A percentile compares a stretch with the other conserved stretches of the same genome.
Evolutionary conservation across 805 yeast species (phyloP).

Genomic region (Wickerhamiella australiensis): DNA sequence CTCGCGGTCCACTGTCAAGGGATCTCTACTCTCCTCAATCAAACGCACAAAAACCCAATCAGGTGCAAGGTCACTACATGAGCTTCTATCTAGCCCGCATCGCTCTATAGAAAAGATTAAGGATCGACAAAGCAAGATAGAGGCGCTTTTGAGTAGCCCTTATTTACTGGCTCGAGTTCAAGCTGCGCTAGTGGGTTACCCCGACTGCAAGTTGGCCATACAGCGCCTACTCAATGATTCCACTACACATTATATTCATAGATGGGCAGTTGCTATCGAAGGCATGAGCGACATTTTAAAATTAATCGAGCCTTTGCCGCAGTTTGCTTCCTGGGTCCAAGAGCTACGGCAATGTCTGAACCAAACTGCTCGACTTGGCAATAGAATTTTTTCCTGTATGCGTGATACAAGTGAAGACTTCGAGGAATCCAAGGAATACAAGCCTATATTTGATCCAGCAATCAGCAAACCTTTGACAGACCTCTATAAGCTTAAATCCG

Average conservation of each 20-base stretch:
- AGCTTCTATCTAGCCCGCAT: constrained; percentile 77
- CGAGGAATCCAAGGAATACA: neutral
- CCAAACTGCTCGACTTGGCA: neutral
- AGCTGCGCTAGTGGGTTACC: constrained; percentile 46
- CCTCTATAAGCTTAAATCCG: neutral
- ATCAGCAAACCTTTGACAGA: neutral
- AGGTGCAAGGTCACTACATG: constrained; percentile 55
- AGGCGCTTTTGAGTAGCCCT: neutral
- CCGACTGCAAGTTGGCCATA: constrained; percentile 31
- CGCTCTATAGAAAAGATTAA: constrained; percentile 44
- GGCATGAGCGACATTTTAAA: constrained; percentile 27
- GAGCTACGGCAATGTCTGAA: neutral
- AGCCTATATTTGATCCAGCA: neutral
- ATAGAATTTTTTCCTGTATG: neutral
- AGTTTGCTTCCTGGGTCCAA: neutral
- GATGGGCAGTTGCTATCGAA: constrained; percentile 34
- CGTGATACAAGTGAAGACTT: neutral
- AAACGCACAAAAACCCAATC: constrained; percentile 6
- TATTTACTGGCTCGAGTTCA: constrained; percentile 32
- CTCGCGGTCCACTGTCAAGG: neutral
- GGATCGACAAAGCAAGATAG: constrained; percentile 43
- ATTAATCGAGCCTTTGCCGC: neutral
- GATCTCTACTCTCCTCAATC: neutral
- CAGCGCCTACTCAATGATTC: constrained; percentile 34
- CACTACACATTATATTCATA: constrained; percentile 34